Evolutionary conservation across 768 basidiomycete genomes (phyloP).

Genomic region (Lactifluus pinguis): DNA sequence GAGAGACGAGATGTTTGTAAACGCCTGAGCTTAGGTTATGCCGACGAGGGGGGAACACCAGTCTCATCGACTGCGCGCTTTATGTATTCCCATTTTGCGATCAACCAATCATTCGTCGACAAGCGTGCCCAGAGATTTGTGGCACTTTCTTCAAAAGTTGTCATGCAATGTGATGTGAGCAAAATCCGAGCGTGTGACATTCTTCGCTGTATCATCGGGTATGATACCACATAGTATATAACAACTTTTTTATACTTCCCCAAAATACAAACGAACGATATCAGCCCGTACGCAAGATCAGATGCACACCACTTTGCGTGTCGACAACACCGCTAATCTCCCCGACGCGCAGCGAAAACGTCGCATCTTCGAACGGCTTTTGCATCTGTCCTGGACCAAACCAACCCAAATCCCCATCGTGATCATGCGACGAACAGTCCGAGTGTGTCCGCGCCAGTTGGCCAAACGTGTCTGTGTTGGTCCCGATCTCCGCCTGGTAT

Average conservation of each 20-base stretch:
- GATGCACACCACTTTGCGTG: conserved; percentile 91
- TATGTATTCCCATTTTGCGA: too few species aligned
- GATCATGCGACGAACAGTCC: conserved; percentile 81
- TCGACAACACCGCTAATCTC: conserved; percentile 75
- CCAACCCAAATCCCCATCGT: conserved; percentile 81
- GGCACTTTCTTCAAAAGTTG: too few species aligned
- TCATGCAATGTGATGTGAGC: neutral
- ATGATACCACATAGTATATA: neutral
- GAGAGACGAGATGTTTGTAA: too few species aligned
- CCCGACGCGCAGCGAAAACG: conserved; percentile 61
- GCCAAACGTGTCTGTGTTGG: conserved; percentile 51
- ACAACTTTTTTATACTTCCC: neutral
- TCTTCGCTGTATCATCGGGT: neutral
- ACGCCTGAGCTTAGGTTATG: too few species aligned
- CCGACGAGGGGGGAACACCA: too few species aligned
- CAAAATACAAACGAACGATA: neutral
- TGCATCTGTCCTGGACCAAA: conserved; percentile 92
- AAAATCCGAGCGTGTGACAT: too few species aligned
- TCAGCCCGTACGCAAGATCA: conserved; percentile 82
- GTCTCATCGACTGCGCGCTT: too few species aligned
- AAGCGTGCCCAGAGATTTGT: too few species aligned
- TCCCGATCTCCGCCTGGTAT: conserved; percentile 54
- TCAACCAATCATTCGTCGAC: too few species aligned
- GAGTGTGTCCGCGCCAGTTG: conserved; percentile 69
- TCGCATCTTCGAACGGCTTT: conserved; percentile 89